Conservation (phyloP, 2,329 filamentous ascomycete species). For the Endoconidiophora polonica region DNA sequence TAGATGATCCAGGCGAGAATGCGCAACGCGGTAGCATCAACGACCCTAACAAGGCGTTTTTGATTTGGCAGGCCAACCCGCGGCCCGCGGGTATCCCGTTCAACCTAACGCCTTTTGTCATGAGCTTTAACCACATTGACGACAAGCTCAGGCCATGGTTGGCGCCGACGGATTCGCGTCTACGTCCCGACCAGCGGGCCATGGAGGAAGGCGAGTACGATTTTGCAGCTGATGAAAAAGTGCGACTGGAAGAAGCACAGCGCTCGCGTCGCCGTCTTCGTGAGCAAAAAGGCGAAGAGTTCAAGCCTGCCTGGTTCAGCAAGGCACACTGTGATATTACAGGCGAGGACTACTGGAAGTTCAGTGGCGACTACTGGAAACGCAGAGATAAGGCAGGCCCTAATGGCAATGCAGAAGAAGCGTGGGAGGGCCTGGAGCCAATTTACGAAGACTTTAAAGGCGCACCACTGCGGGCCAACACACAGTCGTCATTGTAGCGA, state of each 20-base stretch:
- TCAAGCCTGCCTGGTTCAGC: conserved; percentile 69
- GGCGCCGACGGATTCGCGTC: conserved; percentile 83
- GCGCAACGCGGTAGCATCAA: conserved; percentile 34
- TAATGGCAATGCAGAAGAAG: conserved; percentile 31
- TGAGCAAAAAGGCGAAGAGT: conserved; percentile 67
- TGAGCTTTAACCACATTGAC: conserved; percentile 84
- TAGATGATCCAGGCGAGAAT: conserved; percentile 38
- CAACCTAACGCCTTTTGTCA: conserved; percentile 89
- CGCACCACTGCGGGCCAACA: conserved; percentile 7
- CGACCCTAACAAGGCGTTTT: conserved; percentile 60
- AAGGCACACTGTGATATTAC: conserved; percentile 59
- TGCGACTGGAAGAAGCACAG: conserved; percentile 83
- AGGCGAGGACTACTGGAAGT: conserved; percentile 80
- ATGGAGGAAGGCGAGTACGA: conserved; percentile 99
- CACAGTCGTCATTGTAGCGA: conserved; percentile 9
- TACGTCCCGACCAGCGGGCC: conserved; percentile 83
- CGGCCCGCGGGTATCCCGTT: conserved; percentile 79
- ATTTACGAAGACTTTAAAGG: conserved; percentile 37
- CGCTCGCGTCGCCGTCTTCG: conserved; percentile 54
- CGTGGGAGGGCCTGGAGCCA: conserved; percentile 60
- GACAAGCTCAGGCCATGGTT: conserved; percentile 63
- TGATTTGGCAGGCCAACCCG: conserved; percentile 81
- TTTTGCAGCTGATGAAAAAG: conserved; percentile 83
- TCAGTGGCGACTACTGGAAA: conserved; percentile 79
- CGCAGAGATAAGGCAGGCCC: conserved; percentile 48